Percentiles rank a stretch among this genome's conserved stretches.
Conservation (phyloP, 2,329 filamentous ascomycete genomes). For the Pseudocercospora fuligena region DNA sequence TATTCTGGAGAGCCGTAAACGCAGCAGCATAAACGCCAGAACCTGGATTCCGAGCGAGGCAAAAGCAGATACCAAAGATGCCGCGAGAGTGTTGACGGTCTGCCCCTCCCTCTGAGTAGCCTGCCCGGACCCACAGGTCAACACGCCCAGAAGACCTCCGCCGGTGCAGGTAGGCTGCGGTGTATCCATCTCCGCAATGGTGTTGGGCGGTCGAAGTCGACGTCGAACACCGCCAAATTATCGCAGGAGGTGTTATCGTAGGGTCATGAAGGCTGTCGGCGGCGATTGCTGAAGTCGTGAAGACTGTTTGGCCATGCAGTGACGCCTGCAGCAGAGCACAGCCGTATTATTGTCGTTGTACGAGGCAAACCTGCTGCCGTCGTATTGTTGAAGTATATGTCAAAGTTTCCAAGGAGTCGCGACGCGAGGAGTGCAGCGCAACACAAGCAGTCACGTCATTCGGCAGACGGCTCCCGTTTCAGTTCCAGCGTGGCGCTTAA, state of each 20-base stretch:
- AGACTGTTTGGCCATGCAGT: background rate
- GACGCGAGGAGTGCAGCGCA: background rate
- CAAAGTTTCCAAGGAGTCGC: constrained; percentile 8
- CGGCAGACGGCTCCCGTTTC: background rate
- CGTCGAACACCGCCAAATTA: background rate
- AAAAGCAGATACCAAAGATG: constrained; percentile 43
- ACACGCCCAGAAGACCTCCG: constrained; percentile 11
- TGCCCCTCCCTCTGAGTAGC: constrained; percentile 34
- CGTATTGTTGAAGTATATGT: background rate
- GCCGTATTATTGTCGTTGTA: background rate
- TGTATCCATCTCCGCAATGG: constrained; percentile 1
- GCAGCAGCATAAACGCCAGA: constrained; percentile 73
- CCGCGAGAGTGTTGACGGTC: constrained; percentile 43
- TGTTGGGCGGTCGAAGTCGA: background rate
- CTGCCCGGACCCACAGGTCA: constrained; percentile 22
- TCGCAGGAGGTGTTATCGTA: background rate
- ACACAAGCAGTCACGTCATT: background rate
- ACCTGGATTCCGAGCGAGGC: constrained; percentile 54
- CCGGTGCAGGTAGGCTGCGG: background rate
- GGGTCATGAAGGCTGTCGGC: background rate
- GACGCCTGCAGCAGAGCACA: background rate
- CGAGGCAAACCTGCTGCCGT: constrained; percentile 3
- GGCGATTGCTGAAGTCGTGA: background rate
- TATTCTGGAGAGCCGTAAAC: constrained; percentile 79
- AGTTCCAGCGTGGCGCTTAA: background rate